Evolutionary conservation across 495 filamentous ascomycete genomes (phyloP), one percentile per base, ranked within the genome.

Genomic region (Neurospora terricola): DNA sequence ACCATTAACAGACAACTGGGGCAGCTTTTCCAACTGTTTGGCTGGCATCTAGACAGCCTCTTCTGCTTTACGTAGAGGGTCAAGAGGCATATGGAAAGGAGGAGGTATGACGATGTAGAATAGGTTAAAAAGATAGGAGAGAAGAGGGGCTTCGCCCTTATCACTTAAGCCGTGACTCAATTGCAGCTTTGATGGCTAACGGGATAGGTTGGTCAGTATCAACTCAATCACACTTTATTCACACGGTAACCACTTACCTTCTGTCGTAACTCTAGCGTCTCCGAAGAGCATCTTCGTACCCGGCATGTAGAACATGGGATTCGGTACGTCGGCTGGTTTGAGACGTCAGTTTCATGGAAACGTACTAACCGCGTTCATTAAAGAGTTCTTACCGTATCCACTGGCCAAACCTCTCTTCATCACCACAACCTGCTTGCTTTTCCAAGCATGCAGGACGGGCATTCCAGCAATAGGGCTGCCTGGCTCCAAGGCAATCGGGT

Each of bases 291-390:
- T 95, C 80, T 88, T 91, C 9, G 91, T 93, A 34, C 89, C 89
- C 0, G 91, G 90, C 91, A 92, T 93, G 80, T 89, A 94, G 82
- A 94, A 94, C 91, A 95, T 93, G 27, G 92, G 92, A 79, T 95
- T 95, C 10, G 90, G 91, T 5, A 95, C 91, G 80, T 95, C 92
- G 40, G 92, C 89, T 40, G 39, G 14, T 1, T 40, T 40, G 39
- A 40, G 39, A 40, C 39, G 74, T 74, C 37, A 75, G 36, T n/a
- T 38, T 5, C 8, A 68, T 54, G 38, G 66, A 73, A 66, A 70
- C 36, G 21, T 23, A 34, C 12, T 37, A 37, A 37, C 36, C 36
- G 36, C 36, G 36, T 37, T 37, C 36, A 37, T 37, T 37, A 37
- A 37, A 37, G 36, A 37, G 71, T 69, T 81, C 86, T 80, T 75